These are phyloP conservation scores for Ganoderma meredithae DNA, from an alignment of 1,284 basidiomycete genomes.

Conservation along the genomic window DNA sequence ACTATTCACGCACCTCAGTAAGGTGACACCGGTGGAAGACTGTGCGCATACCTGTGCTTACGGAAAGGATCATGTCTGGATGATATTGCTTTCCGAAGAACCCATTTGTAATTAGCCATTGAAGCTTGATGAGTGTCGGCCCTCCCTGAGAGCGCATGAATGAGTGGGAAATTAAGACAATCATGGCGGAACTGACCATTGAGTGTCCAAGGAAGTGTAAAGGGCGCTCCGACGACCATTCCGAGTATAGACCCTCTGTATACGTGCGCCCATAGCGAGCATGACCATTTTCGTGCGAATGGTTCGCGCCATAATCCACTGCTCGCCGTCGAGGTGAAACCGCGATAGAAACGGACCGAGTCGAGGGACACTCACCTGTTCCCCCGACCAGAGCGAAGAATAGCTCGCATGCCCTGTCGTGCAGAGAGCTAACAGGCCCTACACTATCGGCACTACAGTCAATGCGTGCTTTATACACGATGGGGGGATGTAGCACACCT, in stretches of 20 bases:
- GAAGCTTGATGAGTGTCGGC: conserved; percentile 56
- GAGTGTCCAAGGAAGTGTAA: conserved; percentile 65
- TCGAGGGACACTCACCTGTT: conserved; percentile 41
- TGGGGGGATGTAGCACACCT: conserved; percentile 39
- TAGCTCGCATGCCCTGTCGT: conserved; percentile 66
- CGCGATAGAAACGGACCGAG: too few species aligned
- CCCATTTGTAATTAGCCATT: conserved; percentile 48
- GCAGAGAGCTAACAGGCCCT: conserved; percentile 60
- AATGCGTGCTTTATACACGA: not conserved
- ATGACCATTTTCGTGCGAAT: conserved; percentile 47
- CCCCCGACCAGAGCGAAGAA: conserved; percentile 61
- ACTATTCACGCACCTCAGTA: conserved; percentile 39
- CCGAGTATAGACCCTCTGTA: conserved; percentile 51
- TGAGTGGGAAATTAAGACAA: too few species aligned
- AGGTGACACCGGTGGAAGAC: not conserved
- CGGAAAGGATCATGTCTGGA: conserved; percentile 55
- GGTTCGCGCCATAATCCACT: conserved; percentile 53
- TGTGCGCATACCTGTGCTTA: conserved; percentile 48
- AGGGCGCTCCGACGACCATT: conserved; percentile 53
- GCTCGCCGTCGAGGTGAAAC: not conserved
- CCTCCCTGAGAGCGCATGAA: conserved; percentile 49
- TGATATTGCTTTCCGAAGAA: conserved; percentile 50
- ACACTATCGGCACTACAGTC: conserved; percentile 43
- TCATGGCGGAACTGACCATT: conserved; percentile 44
- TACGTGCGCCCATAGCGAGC: conserved; percentile 53